Evolutionary conservation across 2,329 filamentous ascomycete species (phyloP).

Genomic region (Xylariaceae sp.): DNA sequence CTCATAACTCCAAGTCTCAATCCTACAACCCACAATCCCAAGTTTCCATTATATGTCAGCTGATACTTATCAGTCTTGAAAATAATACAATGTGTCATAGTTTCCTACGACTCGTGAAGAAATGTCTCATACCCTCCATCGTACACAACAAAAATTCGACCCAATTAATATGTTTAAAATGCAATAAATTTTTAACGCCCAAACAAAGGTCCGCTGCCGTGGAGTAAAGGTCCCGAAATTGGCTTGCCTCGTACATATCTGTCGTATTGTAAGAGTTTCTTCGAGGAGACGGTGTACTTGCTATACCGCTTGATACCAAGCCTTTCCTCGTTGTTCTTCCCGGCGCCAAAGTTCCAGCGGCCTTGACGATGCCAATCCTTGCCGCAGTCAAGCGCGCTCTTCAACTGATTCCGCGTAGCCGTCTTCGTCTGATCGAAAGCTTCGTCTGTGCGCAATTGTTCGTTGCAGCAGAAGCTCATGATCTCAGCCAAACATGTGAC

Average conservation of each 20-base stretch:
- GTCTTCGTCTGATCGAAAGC: constrained; percentile 70
- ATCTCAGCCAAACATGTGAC: constrained; percentile 77
- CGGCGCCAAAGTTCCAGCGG: constrained; percentile 58
- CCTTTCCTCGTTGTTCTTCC: constrained; percentile 37
- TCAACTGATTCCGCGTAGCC: constrained; percentile 68
- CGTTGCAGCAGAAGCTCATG: constrained; percentile 77
- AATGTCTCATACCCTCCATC: constrained; percentile 1
- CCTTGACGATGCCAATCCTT: constrained; percentile 53
- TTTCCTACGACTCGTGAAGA: background rate
- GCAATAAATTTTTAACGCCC: constrained; percentile 15
- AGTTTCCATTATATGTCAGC: constrained; percentile 13
- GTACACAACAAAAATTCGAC: no score
- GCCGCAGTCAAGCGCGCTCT: constrained; percentile 68
- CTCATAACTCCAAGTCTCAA: constrained; percentile 18
- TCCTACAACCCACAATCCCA: constrained; percentile 22
- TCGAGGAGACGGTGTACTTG: constrained; percentile 38
- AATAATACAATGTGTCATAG: constrained; percentile 2
- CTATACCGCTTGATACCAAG: constrained; percentile 40
- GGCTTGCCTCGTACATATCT: constrained; percentile 30
- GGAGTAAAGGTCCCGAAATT: constrained; percentile 32
- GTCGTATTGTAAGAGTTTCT: constrained; percentile 32
- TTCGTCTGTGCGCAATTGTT: constrained; percentile 72
- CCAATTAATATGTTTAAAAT: no score
- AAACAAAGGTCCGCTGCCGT: constrained; percentile 32
- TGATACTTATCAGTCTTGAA: background rate